phyloP scores from a whole-genome alignment of 306 rosid species.

The Quercus agrifolia region DNA sequence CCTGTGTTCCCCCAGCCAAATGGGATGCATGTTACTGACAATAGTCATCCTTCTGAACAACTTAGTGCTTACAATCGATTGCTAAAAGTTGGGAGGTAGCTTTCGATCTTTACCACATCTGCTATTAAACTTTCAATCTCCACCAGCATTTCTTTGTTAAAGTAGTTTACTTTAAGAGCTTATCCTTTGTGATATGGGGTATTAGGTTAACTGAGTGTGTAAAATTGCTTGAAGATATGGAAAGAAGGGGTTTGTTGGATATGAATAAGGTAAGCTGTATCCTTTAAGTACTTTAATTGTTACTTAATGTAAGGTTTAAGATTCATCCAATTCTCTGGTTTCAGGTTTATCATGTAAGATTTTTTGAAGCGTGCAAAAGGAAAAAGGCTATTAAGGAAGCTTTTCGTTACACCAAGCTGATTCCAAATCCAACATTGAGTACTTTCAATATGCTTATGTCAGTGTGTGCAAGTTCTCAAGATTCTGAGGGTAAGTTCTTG shows the following conservation, averaged over 20 bases:
- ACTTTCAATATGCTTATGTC: slow-evolving; percentile 98
- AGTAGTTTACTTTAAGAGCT: slow-evolving; percentile 23
- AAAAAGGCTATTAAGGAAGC: slow-evolving; percentile 86
- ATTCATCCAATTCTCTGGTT: slow-evolving; percentile 32
- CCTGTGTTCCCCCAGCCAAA: slow-evolving; percentile 37
- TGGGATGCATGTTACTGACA: slow-evolving; percentile 35
- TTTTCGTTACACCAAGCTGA: slow-evolving; percentile 73
- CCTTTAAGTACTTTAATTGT: slow-evolving; percentile 7
- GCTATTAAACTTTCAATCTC: background rate
- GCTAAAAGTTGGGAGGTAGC: slow-evolving; percentile 72
- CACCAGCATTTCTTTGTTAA: background rate
- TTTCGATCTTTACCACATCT: slow-evolving; percentile 5
- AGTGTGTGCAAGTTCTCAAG: slow-evolving; percentile 77
- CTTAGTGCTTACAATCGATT: slow-evolving; percentile 54
- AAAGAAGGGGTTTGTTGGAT: slow-evolving; percentile 62
- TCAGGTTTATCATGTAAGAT: slow-evolving; percentile 93
- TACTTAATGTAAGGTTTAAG: slow-evolving; percentile 19
- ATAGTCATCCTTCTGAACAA: slow-evolving; percentile 44
- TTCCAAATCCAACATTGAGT: slow-evolving; percentile 82
- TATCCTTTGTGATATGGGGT: slow-evolving; percentile 26
- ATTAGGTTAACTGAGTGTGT: slow-evolving; percentile 66
- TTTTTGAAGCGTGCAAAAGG: slow-evolving; percentile 76
- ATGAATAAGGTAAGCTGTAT: slow-evolving; percentile 76
- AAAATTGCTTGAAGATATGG: slow-evolving; percentile 77
- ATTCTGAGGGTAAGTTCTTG: slow-evolving; percentile 58